phyloP scores from a whole-genome alignment of 192 early-diverging fungal species.

The Backusella psychrophila region DNA sequence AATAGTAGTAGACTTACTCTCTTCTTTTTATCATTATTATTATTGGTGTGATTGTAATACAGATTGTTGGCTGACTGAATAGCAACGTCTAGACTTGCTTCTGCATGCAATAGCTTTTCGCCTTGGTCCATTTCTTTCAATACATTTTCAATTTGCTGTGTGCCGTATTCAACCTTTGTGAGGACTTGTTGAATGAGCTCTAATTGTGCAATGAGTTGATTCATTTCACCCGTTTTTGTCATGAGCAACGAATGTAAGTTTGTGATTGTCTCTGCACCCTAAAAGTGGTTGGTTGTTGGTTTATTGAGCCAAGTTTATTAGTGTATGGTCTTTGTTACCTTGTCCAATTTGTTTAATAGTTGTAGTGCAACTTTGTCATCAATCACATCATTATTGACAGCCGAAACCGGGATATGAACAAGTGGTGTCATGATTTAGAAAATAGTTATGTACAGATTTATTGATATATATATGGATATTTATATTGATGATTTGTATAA shows the following conservation, averaged over 20 bases:
- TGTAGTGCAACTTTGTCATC: slow-evolving; percentile 12
- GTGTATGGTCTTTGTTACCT: not conserved
- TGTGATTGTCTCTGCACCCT: slow-evolving; percentile 31
- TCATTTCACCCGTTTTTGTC: slow-evolving; percentile 28
- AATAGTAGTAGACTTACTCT: not conserved
- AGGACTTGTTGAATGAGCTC: slow-evolving; percentile 30
- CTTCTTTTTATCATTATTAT: slow-evolving; percentile 2
- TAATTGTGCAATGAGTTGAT: slow-evolving; percentile 28
- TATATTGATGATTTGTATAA: too few species aligned
- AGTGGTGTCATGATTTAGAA: not conserved
- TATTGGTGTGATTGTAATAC: not conserved
- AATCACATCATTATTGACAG: not conserved
- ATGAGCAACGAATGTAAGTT: slow-evolving; percentile 27
- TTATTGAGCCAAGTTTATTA: not conserved
- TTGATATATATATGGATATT: too few species aligned
- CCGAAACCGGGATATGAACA: not conserved
- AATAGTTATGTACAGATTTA: too few species aligned
- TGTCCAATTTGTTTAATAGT: slow-evolving; percentile 21
- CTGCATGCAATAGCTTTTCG: slow-evolving; percentile 23
- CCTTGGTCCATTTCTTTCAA: slow-evolving; percentile 5
- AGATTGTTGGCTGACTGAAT: slow-evolving; percentile 27
- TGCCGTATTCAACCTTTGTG: slow-evolving; percentile 22
- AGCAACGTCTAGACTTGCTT: slow-evolving; percentile 32
- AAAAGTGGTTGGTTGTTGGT: not conserved
- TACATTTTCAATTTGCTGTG: slow-evolving; percentile 29